Percentiles rank a stretch among this genome's conserved stretches.
These are phyloP conservation scores for Fagus sylvatica DNA, from an alignment of 306 rosid genomes.

Conservation along the genomic window DNA sequence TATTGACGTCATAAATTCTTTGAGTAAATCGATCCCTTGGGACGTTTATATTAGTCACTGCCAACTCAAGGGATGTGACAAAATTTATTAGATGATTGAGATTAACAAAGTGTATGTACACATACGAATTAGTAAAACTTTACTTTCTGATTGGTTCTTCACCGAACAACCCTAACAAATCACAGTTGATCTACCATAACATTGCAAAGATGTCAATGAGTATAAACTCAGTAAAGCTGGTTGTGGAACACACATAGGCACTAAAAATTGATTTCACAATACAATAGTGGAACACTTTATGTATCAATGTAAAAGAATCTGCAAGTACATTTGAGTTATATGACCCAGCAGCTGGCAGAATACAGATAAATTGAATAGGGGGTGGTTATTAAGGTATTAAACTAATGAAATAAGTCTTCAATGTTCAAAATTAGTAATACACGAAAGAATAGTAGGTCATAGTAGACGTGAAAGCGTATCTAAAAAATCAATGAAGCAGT, in stretches of 20 bases:
- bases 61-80: too few species aligned
- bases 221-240: too few species aligned
- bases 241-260: neutral
- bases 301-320: too few species aligned
- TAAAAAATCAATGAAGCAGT: conserved; percentile 17
- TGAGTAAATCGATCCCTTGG: too few species aligned
- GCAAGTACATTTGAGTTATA: conserved; percentile 3
- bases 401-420: conserved; percentile 33
- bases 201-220: neutral
- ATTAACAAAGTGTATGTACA: neutral
- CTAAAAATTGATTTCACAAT: neutral
- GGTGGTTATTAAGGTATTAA: conserved; percentile 35
- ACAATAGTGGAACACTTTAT: neutral
- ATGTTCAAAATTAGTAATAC: conserved; percentile 47
- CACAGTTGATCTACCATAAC: neutral
- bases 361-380: conserved; percentile 26
- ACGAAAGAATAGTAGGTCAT: conserved; percentile 45
- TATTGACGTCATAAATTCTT: too few species aligned
- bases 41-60: too few species aligned
- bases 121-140: too few species aligned
- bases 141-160: too few species aligned
- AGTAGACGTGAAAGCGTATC: conserved; percentile 18
- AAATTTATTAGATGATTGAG: too few species aligned
- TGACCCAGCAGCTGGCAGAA: neutral
- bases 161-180: neutral